Evolutionary conservation across 2,329 filamentous ascomycete species (phyloP).

Genomic region (Teratosphaeria zuluensis): DNA sequence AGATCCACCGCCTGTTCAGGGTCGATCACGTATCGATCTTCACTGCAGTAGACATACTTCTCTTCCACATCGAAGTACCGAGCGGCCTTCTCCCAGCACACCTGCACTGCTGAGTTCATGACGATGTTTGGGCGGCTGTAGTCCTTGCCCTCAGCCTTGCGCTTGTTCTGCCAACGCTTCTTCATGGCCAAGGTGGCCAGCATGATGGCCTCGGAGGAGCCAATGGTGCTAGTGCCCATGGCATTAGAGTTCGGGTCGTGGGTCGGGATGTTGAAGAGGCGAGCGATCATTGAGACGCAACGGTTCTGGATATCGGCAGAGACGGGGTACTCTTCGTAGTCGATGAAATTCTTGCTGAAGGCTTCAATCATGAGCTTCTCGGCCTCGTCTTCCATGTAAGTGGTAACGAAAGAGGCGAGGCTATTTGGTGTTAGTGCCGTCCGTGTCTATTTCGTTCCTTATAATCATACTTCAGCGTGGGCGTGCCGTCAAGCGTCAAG

Average conservation of each 20-base stretch:
- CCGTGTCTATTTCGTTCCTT: background rate
- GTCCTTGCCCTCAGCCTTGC: conserved; percentile 73
- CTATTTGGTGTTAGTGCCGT: conserved; percentile 34
- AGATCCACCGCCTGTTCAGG: conserved; percentile 52
- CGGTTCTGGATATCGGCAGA: conserved; percentile 63
- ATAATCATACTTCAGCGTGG: conserved; percentile 64
- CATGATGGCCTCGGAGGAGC: conserved; percentile 84
- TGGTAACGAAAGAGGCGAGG: conserved; percentile 86
- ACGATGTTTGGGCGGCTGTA: conserved; percentile 76
- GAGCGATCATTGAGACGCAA: conserved; percentile 65
- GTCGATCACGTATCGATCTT: conserved; percentile 54
- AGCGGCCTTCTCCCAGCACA: conserved; percentile 83
- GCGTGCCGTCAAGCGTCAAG: conserved; percentile 81
- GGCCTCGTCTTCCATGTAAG: conserved; percentile 95
- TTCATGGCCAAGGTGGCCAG: conserved; percentile 84
- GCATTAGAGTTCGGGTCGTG: conserved; percentile 48
- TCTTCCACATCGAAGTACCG: conserved; percentile 67
- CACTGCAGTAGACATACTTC: conserved; percentile 59
- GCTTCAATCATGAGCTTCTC: conserved; percentile 92
- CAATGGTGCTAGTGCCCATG: conserved; percentile 80
- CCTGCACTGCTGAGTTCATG: conserved; percentile 93
- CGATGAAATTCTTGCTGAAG: conserved; percentile 82
- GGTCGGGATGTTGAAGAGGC: conserved; percentile 72
- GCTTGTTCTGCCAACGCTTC: conserved; percentile 82
- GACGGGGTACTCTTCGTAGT: conserved; percentile 42